phyloP scores from a whole-genome alignment of 208 protist species.

The Acanthamoeba castellanii region DNA sequence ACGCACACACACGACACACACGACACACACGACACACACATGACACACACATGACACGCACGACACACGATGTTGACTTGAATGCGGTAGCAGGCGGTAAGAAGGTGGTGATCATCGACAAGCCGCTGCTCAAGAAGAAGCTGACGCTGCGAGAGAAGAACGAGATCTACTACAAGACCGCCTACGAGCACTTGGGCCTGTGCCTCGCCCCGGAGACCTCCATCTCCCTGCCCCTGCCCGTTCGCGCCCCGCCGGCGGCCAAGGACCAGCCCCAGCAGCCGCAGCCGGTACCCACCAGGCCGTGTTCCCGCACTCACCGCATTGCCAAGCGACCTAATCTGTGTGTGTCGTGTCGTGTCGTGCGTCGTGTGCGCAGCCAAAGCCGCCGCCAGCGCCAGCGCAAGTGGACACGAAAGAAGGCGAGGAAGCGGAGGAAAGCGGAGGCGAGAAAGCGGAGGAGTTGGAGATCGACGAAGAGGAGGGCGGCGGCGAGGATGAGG shows the following conservation, averaged over 20 bases:
- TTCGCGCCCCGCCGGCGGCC: background rate
- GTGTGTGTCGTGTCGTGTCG: no score
- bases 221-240: background rate
- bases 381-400: no score
- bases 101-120: conserved; percentile 59
- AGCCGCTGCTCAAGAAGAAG: conserved; percentile 65
- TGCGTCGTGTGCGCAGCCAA: background rate
- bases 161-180: conserved; percentile 55
- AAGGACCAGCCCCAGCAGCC: background rate
- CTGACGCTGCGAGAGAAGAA: conserved; percentile 65
- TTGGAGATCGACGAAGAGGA: background rate
- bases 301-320: no score
- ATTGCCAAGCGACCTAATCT: no score
- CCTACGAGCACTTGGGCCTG: conserved; percentile 42
- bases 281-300: no score
- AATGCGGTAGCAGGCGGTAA: background rate
- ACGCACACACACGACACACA: background rate
- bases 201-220: background rate
- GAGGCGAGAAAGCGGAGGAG: background rate
- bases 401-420: background rate
- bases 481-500: background rate
- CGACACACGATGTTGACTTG: background rate
- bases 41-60: background rate
- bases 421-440: background rate
- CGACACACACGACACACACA: background rate